Evolutionary conservation across 1,139 yeast genomes (phyloP), one percentile per base, ranked within the genome.

Genomic region (Pneumocystis carinii): DNA sequence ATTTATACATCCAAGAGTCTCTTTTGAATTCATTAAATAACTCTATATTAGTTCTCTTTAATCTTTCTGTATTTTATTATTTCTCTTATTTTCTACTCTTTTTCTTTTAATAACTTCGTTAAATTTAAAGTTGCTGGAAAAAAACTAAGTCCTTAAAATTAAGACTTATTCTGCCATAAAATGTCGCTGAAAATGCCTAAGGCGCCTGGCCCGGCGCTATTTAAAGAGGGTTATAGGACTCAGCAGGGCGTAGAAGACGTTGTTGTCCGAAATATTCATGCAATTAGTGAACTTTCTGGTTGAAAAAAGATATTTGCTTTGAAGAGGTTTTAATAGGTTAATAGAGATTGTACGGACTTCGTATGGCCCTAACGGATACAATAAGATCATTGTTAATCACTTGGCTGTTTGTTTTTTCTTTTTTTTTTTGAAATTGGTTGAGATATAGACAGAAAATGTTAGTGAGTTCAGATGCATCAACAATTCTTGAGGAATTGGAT

Each of bases 291-390:
- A 19, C 55, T 48, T 48, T 48, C 55, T 24, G 55, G 55, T 48
- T 10, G 10, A 12, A 48, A 24, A 24, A 48, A 10, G 14, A 24
- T 24, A n/a, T 42, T 19, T 48, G 32, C 3, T 24, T 48, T 24
- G 12, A 24, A 24, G 10, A n/a, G 12, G 6, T 48, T 24, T 48
- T n/a, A 6, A 10, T 48, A 97, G 92, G 74, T 87, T 94, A 74
- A 83, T 96, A 66, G 83, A 85, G 64, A 90, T 92, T 83, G 87
- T 94, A 68, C 81, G 90, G 67, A 90, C 97, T 3, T 89, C 97
- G 10, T 87, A 92, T 79, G 98, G 98, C 6, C 98, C 98, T 66
- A 87, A 95, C 75, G 98, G 98, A 62, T 82, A 97, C 71, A 92
- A 90, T 75, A 92, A 92, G 80, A 90, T 94, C 73, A 86, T 92